phyloP scores from a whole-genome alignment of 2,329 filamentous ascomycete genomes.

The Zymoseptoria ardabiliae region DNA sequence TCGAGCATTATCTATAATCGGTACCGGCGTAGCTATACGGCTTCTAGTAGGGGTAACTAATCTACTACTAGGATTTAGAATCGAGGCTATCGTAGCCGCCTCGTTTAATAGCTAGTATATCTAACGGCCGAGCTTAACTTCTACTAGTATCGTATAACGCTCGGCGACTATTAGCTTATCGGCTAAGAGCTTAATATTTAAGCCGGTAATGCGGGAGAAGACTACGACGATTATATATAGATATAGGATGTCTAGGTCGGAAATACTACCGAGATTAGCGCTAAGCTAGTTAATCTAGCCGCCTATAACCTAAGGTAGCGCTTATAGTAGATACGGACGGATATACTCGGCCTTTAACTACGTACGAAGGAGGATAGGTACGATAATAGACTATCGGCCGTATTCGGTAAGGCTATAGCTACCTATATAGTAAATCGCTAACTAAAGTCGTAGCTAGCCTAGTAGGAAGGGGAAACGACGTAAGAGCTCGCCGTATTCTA shows the following conservation, averaged over 20 bases:
- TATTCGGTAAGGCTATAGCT: neutral
- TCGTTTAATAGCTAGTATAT: neutral
- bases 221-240: neutral
- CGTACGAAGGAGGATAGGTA: neutral
- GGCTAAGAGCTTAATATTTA: neutral
- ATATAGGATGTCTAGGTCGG: neutral
- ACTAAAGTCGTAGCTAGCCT: neutral
- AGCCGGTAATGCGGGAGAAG: neutral
- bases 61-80: neutral
- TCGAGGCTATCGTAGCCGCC: neutral
- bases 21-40: neutral
- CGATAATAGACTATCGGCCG: neutral
- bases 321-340: neutral
- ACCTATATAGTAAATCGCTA: neutral
- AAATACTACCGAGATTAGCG: neutral
- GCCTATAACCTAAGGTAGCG: neutral
- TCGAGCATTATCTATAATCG: neutral
- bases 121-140: neutral
- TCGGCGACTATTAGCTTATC: neutral
- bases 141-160: neutral
- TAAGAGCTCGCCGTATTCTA: neutral
- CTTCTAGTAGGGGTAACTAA: neutral
- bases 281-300: neutral
- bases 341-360: neutral
- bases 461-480: neutral